A percentile compares a stretch with the other conserved stretches of the same genome.
Conservation (phyloP, 805 yeast genomes). For the Wickerhamiella sergipiensis region DNA sequence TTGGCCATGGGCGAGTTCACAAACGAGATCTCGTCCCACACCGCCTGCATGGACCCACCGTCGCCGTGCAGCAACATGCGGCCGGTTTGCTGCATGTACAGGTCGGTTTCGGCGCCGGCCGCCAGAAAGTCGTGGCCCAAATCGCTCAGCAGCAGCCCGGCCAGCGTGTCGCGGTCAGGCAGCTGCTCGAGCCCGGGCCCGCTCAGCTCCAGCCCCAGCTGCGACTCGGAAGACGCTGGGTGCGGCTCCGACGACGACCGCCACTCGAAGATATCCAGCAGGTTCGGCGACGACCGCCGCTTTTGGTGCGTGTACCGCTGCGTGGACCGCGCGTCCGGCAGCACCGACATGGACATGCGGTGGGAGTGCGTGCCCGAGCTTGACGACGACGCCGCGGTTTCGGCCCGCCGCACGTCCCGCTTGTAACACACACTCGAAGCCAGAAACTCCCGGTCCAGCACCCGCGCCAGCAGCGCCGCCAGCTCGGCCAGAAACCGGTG, state of each 20-base stretch:
- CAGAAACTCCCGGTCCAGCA: slow-evolving; percentile 21
- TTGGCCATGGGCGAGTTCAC: slow-evolving; percentile 12
- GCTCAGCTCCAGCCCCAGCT: background rate
- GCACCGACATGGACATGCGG: slow-evolving; percentile 10
- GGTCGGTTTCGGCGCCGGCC: slow-evolving; percentile 25
- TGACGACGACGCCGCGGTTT: slow-evolving; percentile 1
- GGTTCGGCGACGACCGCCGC: slow-evolving; percentile 6
- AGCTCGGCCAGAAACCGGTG: slow-evolving; percentile 25
- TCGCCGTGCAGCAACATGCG: slow-evolving; percentile 20
- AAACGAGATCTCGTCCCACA: slow-evolving; percentile 13
- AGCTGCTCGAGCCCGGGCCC: background rate
- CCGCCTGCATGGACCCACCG: slow-evolving; percentile 10
- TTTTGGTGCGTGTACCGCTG: slow-evolving; percentile 3
- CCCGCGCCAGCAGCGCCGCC: slow-evolving; percentile 18
- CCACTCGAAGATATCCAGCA: slow-evolving; percentile 10
- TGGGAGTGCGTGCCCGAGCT: background rate
- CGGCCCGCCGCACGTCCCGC: slow-evolving; percentile 12
- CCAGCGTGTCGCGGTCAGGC: slow-evolving; percentile 1
- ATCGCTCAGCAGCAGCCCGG: slow-evolving; percentile 22
- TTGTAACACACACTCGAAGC: slow-evolving; percentile 14
- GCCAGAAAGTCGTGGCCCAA: slow-evolving; percentile 19
- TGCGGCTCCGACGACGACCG: slow-evolving; percentile 1
- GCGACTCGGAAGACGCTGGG: background rate
- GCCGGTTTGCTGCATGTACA: slow-evolving; percentile 20
- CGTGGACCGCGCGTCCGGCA: slow-evolving; percentile 5